Conservation (phyloP, 345 rosid genomes). For the Corchorus olitorius region DNA sequence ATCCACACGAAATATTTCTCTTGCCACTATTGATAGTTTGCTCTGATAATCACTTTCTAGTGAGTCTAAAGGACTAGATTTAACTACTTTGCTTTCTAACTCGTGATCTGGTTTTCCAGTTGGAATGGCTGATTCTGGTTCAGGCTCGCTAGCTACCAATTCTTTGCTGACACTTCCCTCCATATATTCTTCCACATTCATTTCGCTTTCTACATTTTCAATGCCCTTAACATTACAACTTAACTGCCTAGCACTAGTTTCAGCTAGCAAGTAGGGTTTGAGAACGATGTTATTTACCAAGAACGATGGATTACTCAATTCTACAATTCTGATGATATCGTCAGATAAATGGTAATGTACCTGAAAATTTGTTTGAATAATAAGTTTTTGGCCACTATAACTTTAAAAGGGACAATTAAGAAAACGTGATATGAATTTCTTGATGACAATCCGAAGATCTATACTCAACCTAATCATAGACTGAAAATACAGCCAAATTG, state of each 20-base stretch:
- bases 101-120: conserved; percentile 24
- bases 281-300: conserved; percentile 26
- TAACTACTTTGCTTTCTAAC: conserved; percentile 21
- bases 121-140: conserved; percentile 25
- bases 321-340: conserved; percentile 23
- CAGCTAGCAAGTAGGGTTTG: conserved; percentile 30
- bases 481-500: conserved; percentile 16
- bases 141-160: conserved; percentile 27
- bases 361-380: conserved; percentile 32
- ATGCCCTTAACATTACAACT: conserved; percentile 11
- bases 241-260: conserved; percentile 31
- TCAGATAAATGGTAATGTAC: conserved; percentile 28
- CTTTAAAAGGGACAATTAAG: not conserved
- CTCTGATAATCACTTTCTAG: conserved; percentile 31
- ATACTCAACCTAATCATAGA: not conserved
- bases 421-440: not conserved
- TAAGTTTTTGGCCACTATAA: not conserved
- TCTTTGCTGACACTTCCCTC: conserved; percentile 16
- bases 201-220: conserved; percentile 22
- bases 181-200: conserved; percentile 7
- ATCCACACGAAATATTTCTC: conserved; percentile 19
- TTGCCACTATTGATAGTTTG: conserved; percentile 12
- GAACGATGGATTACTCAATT: conserved; percentile 9
- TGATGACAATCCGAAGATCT: conserved; percentile 12
- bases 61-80: conserved; percentile 5